phyloP scores from a whole-genome alignment of 176 grass and related monocot species.

The Paspalum notatum region DNA sequence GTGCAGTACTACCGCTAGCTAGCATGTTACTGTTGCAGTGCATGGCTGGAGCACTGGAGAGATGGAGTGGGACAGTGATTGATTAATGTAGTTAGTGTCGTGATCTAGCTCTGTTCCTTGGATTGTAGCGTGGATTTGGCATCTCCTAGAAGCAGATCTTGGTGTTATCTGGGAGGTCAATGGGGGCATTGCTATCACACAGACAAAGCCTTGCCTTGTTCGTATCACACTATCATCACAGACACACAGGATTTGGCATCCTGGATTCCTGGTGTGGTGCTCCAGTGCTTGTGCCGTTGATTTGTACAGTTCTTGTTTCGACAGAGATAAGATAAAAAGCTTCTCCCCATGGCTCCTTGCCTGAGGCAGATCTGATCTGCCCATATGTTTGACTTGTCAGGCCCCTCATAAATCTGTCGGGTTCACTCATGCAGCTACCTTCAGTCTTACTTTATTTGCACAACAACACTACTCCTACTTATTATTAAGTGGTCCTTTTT shows the following conservation, averaged over 20 bases:
- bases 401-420: not conserved
- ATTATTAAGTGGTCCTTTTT: too few species aligned
- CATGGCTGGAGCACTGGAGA: not conserved
- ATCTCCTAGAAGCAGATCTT: slow-evolving; percentile 19
- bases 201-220: not conserved
- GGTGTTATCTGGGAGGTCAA: slow-evolving; percentile 12
- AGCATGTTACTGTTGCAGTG: not conserved
- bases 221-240: too few species aligned
- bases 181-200: not conserved
- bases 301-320: not conserved
- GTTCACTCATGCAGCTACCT: not conserved
- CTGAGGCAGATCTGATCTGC: not conserved
- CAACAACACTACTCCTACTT: too few species aligned
- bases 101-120: slow-evolving; percentile 24
- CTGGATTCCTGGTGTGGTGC: not conserved
- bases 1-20: too few species aligned
- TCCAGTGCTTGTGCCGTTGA: not conserved
- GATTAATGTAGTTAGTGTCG: slow-evolving; percentile 10
- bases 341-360: not conserved
- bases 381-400: slow-evolving; percentile 19
- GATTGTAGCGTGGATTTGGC: slow-evolving; percentile 39
- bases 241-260: not conserved
- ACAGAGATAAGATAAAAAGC: not conserved
- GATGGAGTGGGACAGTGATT: not conserved
- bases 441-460: not conserved